Conservation (phyloP, 331 rosid species). For the Arachis monticola region DNA sequence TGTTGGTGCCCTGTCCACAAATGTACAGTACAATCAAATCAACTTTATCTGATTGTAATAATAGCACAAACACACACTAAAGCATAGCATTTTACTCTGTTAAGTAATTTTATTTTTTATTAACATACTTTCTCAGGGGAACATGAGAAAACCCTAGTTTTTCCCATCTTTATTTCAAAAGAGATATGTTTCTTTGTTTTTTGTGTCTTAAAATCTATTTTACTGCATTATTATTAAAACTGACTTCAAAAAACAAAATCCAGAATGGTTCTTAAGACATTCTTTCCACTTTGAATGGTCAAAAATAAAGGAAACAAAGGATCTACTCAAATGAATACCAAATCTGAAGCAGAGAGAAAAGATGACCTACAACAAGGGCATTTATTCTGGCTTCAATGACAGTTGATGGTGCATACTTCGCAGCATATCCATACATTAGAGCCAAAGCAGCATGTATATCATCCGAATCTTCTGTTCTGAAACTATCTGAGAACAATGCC, state of each 20-base stretch:
- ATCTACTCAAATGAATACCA: not conserved
- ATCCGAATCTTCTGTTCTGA: conserved; percentile 84
- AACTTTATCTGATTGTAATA: conserved; percentile 23
- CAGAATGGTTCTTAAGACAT: conserved; percentile 7
- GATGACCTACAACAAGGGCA: conserved; percentile 90
- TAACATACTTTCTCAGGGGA: not conserved
- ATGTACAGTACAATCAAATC: conserved; percentile 26
- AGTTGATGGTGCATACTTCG: conserved; percentile 96
- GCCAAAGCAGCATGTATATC: conserved; percentile 99
- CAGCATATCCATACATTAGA: conserved; percentile 98
- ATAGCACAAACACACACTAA: conserved; percentile 5
- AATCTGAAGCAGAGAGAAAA: conserved; percentile 44
- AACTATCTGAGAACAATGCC: conserved; percentile 83
- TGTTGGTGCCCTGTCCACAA: conserved; percentile 80
- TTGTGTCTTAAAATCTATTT: conserved; percentile 24
- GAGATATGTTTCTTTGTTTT: not conserved
- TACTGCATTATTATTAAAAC: not conserved
- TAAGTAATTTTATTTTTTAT: not conserved
- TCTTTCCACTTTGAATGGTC: not conserved
- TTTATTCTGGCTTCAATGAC: conserved; percentile 98
- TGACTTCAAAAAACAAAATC: conserved; percentile 16
- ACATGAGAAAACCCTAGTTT: not conserved
- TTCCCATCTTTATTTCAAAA: conserved; percentile 8
- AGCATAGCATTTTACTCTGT: no score
- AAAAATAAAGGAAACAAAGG: conserved; percentile 31